These are phyloP conservation scores for Xanthoceras sorbifolium DNA, from an alignment of 345 rosid species.

Conservation along the genomic window DNA sequence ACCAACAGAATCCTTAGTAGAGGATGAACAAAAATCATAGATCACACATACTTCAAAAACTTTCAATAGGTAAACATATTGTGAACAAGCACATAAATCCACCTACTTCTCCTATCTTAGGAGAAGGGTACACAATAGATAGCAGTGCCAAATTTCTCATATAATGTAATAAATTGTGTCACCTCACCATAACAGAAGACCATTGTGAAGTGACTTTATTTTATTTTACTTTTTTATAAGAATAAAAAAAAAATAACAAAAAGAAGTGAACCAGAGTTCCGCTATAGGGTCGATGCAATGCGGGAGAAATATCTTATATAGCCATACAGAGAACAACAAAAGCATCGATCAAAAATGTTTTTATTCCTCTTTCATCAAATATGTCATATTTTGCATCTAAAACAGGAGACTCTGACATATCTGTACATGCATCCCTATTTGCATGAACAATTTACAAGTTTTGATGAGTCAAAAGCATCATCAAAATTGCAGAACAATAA, in stretches of 20 bases:
- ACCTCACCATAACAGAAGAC: not conserved
- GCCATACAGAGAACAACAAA: not conserved
- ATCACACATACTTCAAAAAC: not conserved
- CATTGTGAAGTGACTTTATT: not conserved
- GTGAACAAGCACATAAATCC: not conserved
- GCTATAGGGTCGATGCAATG: not conserved
- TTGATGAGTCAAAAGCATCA: not conserved
- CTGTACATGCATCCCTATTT: not conserved
- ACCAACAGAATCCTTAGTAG: not conserved
- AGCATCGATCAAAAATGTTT: not conserved
- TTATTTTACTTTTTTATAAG: not conserved
- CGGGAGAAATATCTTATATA: not conserved
- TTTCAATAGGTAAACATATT: not conserved
- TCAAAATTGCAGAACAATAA: not conserved
- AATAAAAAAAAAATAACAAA: not conserved
- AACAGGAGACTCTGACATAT: not conserved
- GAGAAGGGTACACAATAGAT: not conserved
- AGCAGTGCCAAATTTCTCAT: not conserved
- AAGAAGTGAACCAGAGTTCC: not conserved
- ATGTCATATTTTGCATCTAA: not conserved
- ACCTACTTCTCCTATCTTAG: not conserved
- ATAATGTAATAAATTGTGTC: not conserved
- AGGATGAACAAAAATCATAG: not conserved
- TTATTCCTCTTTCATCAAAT: not conserved
- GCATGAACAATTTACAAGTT: not conserved